Evolutionary conservation across 805 yeast genomes (phyloP).

Genomic region (Candida taoyuanica): DNA sequence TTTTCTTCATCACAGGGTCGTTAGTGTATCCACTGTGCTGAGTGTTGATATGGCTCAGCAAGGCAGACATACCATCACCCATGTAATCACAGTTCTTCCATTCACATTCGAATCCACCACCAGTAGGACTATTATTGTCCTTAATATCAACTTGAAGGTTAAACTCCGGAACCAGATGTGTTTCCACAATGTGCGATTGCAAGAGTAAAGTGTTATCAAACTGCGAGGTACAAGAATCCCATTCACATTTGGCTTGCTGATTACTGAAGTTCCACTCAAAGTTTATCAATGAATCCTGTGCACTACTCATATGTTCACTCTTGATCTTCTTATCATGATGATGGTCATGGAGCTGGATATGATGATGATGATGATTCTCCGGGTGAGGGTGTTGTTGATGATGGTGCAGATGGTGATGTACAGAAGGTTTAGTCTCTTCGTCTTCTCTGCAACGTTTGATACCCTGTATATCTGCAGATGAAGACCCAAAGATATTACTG

Average conservation of each 20-base stretch:
- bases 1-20: not conserved
- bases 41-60: constrained; percentile 56
- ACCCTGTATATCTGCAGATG: not conserved
- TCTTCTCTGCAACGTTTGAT: constrained; percentile 15
- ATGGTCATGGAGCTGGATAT: constrained; percentile 33
- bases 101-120: constrained; percentile 44
- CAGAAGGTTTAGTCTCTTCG: constrained; percentile 11
- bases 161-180: constrained; percentile 36
- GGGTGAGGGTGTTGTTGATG: constrained; percentile 23
- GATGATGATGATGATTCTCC: constrained; percentile 36
- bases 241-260: constrained; percentile 52
- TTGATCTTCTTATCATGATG: constrained; percentile 23
- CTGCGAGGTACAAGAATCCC: constrained; percentile 57
- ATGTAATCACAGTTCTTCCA: constrained; percentile 70
- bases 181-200: constrained; percentile 49
- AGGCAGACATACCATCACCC: constrained; percentile 45
- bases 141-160: constrained; percentile 1
- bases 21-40: constrained; percentile 33
- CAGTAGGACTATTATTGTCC: not conserved
- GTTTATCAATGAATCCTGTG: constrained; percentile 13
- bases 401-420: constrained; percentile 22
- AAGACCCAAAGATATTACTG: not conserved
- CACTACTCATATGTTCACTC: not conserved
- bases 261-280: constrained; percentile 30
- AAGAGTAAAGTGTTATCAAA: constrained; percentile 37